Conservation (phyloP, 805 yeast species). For the Isabelozyma heimii region DNA sequence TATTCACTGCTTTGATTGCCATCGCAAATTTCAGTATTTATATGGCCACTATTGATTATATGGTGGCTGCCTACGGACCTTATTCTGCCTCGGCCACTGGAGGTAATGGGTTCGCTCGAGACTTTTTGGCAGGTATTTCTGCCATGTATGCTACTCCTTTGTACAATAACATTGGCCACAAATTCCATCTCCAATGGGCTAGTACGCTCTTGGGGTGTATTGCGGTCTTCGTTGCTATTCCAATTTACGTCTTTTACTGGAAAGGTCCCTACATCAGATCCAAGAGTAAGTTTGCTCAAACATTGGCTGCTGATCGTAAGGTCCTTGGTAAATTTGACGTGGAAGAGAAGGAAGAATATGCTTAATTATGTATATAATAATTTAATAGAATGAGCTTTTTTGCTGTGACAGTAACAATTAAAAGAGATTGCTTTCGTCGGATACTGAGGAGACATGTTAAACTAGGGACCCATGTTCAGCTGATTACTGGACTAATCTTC, state of each 20-base stretch:
- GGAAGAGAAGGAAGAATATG: not conserved
- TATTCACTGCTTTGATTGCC: constrained; percentile 35
- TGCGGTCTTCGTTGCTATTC: constrained; percentile 30
- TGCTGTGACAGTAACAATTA: too few relatives aligned
- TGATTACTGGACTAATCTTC: too few relatives aligned
- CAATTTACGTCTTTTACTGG: constrained; percentile 38
- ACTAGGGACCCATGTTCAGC: too few relatives aligned
- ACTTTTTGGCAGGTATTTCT: constrained; percentile 38
- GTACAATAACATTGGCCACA: constrained; percentile 29
- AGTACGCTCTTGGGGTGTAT: constrained; percentile 35
- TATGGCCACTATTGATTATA: constrained; percentile 44
- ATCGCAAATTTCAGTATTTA: constrained; percentile 40
- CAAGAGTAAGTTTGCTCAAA: constrained; percentile 35
- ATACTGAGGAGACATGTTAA: too few relatives aligned
- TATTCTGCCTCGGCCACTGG: constrained; percentile 45
- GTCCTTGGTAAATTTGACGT: not conserved
- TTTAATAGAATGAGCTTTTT: too few relatives aligned
- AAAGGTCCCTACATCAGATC: constrained; percentile 36
- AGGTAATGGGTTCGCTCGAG: constrained; percentile 43
- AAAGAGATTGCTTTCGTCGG: too few relatives aligned
- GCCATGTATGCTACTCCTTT: constrained; percentile 38
- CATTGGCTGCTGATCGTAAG: constrained; percentile 27
- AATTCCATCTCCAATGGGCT: constrained; percentile 34
- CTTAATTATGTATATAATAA: not conserved
- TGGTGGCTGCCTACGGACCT: constrained; percentile 42